Conservation (phyloP, 2,329 filamentous ascomycete species). For the Colletotrichum zoysiae region DNA sequence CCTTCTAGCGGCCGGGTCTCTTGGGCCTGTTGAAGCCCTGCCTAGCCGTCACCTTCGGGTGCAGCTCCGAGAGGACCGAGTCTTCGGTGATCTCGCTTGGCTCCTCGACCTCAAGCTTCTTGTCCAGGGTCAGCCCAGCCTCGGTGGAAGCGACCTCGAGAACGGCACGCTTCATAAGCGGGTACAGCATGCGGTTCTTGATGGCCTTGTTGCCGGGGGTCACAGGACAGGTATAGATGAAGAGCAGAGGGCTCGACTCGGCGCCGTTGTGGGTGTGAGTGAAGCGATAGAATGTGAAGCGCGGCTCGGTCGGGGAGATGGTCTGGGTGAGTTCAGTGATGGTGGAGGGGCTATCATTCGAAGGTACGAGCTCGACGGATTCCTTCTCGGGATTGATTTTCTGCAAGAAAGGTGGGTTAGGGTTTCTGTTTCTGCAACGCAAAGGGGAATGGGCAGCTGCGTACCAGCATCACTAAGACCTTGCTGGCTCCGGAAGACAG, state of each 20-base stretch:
- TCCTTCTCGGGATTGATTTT: conserved; percentile 80
- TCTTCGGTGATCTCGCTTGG: conserved; percentile 78
- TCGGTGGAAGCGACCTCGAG: conserved; percentile 74
- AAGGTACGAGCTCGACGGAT: conserved; percentile 73
- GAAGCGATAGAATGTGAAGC: conserved; percentile 84
- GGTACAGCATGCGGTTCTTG: conserved; percentile 89
- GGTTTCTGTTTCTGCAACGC: background rate
- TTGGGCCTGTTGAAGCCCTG: conserved; percentile 82
- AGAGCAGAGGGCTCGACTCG: conserved; percentile 73
- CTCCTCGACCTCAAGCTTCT: conserved; percentile 77
- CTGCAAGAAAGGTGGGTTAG: conserved; percentile 52
- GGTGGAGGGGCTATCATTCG: conserved; percentile 64
- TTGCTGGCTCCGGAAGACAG: conserved; percentile 65
- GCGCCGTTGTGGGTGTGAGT: conserved; percentile 66
- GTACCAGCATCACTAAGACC: conserved; percentile 74
- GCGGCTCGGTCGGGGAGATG: conserved; percentile 77
- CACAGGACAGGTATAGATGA: conserved; percentile 85
- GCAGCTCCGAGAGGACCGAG: conserved; percentile 74
- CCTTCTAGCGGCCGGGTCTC: conserved; percentile 74
- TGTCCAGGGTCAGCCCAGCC: conserved; percentile 74
- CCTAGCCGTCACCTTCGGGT: conserved; percentile 74
- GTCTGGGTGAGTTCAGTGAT: conserved; percentile 68
- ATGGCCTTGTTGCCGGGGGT: conserved; percentile 75
- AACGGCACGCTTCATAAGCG: conserved; percentile 76
- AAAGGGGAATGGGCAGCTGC: background rate